Base-by-base conservation (phyloP, 2,329 filamentous ascomycete genomes). In the Coniochaeta prunicola region DNA sequence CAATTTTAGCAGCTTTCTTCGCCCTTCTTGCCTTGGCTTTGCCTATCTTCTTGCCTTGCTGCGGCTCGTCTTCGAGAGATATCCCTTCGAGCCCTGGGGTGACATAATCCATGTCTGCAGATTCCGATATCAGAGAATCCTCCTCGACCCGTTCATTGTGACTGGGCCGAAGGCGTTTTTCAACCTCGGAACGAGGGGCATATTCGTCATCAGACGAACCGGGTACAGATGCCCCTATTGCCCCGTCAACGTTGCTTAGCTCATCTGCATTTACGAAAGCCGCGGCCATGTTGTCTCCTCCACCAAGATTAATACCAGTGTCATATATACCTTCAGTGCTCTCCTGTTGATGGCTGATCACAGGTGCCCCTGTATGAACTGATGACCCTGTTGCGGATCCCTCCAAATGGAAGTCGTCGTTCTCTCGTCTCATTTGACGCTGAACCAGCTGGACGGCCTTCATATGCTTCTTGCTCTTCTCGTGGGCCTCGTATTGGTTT, bases 381-480 rank as follows among this genome's bases (percentile, higher is more conserved):
- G 8, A n/a, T 19, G 30, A 38, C 28, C 30, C 12, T 28, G 30
- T 57, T 30, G 10, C 50, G 15, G 24, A 28, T 5, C 59, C 58
- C 3, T 67, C 70, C 4, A 87, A 68, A 45, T 82, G 73, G 9
- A 91, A 71, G 55, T 85, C 79, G 53, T 79, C 77, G 66, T 92
- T 88, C 67, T 99, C 90, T 65, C 87, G 86, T 65, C 81, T 84
- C 92, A 99, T 96, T 70, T 94, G 87, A 67, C 84, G 82, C 66
- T 85, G 86, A 40, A 99, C 74, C 61, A 92, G 84, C 64, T 92
- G 87, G 7, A 97, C 81, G 2, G 91, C 88, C 70, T 96, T 97
- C 61, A 87, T 74, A 68, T 99, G 94, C 74, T 97, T 99, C 72
- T 96, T 99, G 78, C 93, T 97, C 75, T 89, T 91, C 75, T 97